A percentile compares a stretch with the other conserved stretches of the same genome.
phyloP scores from a whole-genome alignment of 2,329 filamentous ascomycete species.

The Gliomastix tumulicola region DNA sequence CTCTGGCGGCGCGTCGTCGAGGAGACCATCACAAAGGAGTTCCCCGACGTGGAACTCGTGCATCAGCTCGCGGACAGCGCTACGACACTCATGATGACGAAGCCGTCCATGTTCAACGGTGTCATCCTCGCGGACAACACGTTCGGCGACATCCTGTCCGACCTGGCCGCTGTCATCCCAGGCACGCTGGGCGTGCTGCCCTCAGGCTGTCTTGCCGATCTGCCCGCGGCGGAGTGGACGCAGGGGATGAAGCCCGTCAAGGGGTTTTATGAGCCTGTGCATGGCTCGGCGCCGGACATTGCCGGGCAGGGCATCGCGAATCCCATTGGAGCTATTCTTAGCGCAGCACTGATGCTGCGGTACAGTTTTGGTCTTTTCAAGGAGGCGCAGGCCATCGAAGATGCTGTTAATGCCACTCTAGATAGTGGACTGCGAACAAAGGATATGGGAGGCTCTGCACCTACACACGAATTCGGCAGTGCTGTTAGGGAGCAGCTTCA shows the following conservation, averaged over 20 bases:
- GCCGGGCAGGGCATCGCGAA: constrained; percentile 89
- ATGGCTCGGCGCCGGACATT: constrained; percentile 93
- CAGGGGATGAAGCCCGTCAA: constrained; percentile 34
- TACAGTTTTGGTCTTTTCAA: constrained; percentile 20
- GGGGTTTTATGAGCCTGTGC: constrained; percentile 78
- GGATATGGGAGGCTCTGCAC: neutral
- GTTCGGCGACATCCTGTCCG: constrained; percentile 58
- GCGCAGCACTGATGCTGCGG: constrained; percentile 81
- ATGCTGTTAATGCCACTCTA: neutral
- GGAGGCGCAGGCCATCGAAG: neutral
- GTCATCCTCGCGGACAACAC: constrained; percentile 97
- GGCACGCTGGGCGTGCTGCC: constrained; percentile 89
- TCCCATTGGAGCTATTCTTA: constrained; percentile 88
- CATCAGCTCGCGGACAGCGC: constrained; percentile 94
- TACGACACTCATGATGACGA: constrained; percentile 91
- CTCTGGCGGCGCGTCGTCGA: constrained; percentile 81
- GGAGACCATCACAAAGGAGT: constrained; percentile 57
- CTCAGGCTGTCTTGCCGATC: constrained; percentile 87
- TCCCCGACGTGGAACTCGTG: constrained; percentile 61
- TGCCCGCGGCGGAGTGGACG: constrained; percentile 79
- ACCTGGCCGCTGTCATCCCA: constrained; percentile 89
- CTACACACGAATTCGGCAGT: neutral
- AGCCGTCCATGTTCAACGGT: constrained; percentile 91
- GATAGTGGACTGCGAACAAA: neutral
- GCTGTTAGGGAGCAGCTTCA: neutral